Evolutionary conservation across 768 basidiomycete species (phyloP).

Genomic region (Chlorophyllum brunneum): DNA sequence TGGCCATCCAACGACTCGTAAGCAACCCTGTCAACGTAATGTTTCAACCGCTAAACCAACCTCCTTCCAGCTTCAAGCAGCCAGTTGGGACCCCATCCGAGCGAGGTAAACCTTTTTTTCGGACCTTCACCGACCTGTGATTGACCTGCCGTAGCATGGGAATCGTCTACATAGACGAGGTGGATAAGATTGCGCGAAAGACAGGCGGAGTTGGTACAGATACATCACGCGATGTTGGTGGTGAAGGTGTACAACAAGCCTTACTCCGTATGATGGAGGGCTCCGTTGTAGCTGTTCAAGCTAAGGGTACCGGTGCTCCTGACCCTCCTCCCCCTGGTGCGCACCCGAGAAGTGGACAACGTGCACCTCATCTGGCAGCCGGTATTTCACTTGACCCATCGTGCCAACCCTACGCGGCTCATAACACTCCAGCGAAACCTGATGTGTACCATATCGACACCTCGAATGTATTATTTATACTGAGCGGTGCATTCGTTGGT

Average conservation of each 20-base stretch:
- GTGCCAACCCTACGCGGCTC: background rate
- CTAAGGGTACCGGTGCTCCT: conserved; percentile 50
- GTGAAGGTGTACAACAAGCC: conserved; percentile 95
- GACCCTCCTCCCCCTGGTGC: conserved; percentile 47
- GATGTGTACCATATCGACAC: conserved; percentile 81
- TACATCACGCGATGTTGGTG: conserved; percentile 83
- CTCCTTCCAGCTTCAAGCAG: conserved; percentile 68
- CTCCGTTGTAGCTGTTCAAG: conserved; percentile 75
- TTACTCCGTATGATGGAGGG: conserved; percentile 95
- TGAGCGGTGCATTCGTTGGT: conserved; percentile 94
- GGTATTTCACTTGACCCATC: conserved; percentile 22
- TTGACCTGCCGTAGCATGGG: conserved; percentile 57
- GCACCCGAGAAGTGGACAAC: conserved; percentile 46
- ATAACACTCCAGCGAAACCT: conserved; percentile 39
- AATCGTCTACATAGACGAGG: conserved; percentile 95
- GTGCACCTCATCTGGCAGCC: conserved; percentile 37
- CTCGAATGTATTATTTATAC: conserved; percentile 88
- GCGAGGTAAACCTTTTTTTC: conserved; percentile 55
- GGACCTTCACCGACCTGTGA: background rate
- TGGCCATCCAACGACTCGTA: conserved; percentile 82
- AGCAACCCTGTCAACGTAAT: conserved; percentile 16
- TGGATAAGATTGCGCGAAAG: conserved; percentile 87
- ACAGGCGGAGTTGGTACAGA: conserved; percentile 50
- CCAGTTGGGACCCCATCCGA: conserved; percentile 82
- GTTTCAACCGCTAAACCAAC: background rate